These are phyloP conservation scores for Boletellus emodensis DNA, from an alignment of 768 basidiomycete genomes.

Conservation along the genomic window DNA sequence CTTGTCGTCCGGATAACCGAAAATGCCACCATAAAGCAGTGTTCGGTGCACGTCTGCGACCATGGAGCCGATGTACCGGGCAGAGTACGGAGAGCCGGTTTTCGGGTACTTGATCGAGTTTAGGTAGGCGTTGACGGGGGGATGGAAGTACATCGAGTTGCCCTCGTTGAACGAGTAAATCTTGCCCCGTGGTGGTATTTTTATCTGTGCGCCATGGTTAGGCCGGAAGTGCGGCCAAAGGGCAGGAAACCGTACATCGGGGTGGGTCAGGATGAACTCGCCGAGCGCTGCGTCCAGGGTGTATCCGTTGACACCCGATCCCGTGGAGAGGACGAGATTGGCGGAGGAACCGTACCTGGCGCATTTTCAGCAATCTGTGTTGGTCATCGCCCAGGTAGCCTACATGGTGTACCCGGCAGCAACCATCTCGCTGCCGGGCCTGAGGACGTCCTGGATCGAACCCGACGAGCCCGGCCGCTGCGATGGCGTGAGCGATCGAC, in stretches of 20 bases:
- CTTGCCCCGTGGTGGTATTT: constrained; percentile 91
- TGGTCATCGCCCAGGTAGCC: constrained; percentile 23
- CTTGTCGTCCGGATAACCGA: constrained; percentile 97
- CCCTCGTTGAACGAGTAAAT: constrained; percentile 99
- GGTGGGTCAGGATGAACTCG: constrained; percentile 98
- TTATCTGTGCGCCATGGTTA: constrained; percentile 52
- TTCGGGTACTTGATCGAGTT: constrained; percentile 89
- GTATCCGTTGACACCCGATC: constrained; percentile 95
- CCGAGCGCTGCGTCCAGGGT: constrained; percentile 93
- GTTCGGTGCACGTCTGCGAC: constrained; percentile 98
- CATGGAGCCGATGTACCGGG: constrained; percentile 97
- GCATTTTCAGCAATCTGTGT: constrained; percentile 9
- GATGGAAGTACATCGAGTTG: constrained; percentile 91
- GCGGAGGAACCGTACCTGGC: constrained; percentile 88
- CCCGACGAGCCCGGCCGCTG: constrained; percentile 77
- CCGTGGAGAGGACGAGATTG: constrained; percentile 93
- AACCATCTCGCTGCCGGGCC: constrained; percentile 95
- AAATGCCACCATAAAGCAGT: constrained; percentile 95
- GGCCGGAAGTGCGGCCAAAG: constrained; percentile 1
- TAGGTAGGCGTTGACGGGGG: constrained; percentile 76
- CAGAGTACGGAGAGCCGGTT: constrained; percentile 76
- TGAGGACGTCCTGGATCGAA: constrained; percentile 80
- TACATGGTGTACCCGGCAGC: constrained; percentile 97
- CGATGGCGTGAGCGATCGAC: background rate
- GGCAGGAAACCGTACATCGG: constrained; percentile 56